phyloP scores from a whole-genome alignment of 2,329 filamentous ascomycete genomes.

The Pseudogymnoascus sp. region DNA sequence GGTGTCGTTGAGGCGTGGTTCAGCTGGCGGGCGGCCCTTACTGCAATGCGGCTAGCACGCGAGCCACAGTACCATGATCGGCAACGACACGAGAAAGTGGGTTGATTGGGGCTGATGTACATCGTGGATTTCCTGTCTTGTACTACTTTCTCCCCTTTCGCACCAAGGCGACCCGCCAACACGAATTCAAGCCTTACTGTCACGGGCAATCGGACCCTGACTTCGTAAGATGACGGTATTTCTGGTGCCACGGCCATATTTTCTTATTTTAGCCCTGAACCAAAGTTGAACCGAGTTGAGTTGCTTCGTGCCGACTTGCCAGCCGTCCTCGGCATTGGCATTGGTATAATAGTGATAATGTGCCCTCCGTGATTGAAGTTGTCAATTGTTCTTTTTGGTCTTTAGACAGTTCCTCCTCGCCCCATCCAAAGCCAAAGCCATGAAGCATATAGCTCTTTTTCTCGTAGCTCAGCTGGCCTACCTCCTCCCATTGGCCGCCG shows the following conservation, averaged over 20 bases:
- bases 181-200: neutral
- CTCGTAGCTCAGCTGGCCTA: conserved; percentile 4
- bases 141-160: neutral
- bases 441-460: neutral
- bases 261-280: neutral
- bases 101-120: neutral
- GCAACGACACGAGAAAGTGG: conserved; percentile 1
- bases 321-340: neutral
- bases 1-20: neutral
- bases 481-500: neutral
- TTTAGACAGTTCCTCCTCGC: neutral
- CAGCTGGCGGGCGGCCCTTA: neutral
- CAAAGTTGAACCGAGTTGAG: neutral
- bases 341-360: neutral
- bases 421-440: neutral
- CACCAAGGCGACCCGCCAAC: conserved; percentile 1
- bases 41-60: conserved; percentile 1
- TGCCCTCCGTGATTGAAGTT: neutral
- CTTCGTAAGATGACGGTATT: conserved; percentile 9
- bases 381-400: neutral
- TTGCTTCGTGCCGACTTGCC: neutral
- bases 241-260: neutral
- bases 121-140: neutral
- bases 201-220: neutral
- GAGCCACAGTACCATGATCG: neutral